phyloP scores from a whole-genome alignment of 1,284 basidiomycete species.

The Megacollybia platyphylla region DNA sequence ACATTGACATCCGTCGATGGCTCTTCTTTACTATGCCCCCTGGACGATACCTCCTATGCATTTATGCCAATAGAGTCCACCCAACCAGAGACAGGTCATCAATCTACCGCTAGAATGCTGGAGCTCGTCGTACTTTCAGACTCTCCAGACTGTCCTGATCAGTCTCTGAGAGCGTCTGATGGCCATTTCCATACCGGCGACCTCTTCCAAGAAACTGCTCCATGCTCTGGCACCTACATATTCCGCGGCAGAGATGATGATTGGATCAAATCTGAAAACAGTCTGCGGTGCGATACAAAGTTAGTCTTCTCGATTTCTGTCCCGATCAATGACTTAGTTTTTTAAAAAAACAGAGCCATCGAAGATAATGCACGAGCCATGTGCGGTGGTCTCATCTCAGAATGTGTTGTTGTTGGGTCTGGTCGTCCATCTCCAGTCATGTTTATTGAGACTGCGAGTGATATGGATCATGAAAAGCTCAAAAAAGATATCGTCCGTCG shows the following conservation, averaged over 20 bases:
- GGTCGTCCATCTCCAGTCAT: conserved; percentile 58
- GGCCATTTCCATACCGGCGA: conserved; percentile 67
- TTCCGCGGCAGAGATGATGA: conserved; percentile 63
- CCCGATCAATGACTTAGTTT: background rate
- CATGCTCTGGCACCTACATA: conserved; percentile 33
- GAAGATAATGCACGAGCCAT: conserved; percentile 53
- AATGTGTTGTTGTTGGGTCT: conserved; percentile 60
- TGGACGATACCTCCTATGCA: conserved; percentile 43
- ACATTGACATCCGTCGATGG: conserved; percentile 44
- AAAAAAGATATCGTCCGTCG: conserved; percentile 55
- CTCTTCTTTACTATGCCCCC: conserved; percentile 32
- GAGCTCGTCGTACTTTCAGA: conserved; percentile 53
- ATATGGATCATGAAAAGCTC: conserved; percentile 33
- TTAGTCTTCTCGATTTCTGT: conserved; percentile 13
- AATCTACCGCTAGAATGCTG: conserved; percentile 38
- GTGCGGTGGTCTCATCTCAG: conserved; percentile 44
- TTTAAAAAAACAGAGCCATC: conserved; percentile 31
- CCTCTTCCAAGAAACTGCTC: conserved; percentile 45
- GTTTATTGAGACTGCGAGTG: conserved; percentile 43
- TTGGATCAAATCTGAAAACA: conserved; percentile 70
- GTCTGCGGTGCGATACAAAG: conserved; percentile 63
- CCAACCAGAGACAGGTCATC: conserved; percentile 27
- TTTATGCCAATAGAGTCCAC: conserved; percentile 39
- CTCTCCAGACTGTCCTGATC: conserved; percentile 55
- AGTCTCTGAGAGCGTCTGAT: conserved; percentile 40